Percentiles rank a stretch among this genome's conserved stretches.
Evolutionary conservation across 306 rosid genomes (phyloP).

Genomic region (Fragaria ananassa): DNA sequence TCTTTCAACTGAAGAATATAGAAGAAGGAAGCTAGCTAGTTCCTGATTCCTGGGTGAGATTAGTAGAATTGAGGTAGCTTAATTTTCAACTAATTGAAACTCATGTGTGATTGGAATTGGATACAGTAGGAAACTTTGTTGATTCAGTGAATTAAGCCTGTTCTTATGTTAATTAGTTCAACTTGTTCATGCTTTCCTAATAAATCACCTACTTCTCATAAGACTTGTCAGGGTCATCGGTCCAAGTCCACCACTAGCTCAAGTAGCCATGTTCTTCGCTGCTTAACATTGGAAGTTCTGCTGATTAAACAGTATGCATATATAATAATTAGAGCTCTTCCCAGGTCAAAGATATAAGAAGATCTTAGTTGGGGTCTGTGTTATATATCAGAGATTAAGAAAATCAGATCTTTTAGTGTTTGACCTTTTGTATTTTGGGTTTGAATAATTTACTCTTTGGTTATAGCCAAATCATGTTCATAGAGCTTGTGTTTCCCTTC

Average conservation of each 20-base stretch:
- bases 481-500: not conserved
- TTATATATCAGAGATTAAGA: not conserved
- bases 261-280: constrained; percentile 16
- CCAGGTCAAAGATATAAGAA: constrained; percentile 11
- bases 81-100: not conserved
- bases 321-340: not conserved
- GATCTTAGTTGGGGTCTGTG: constrained; percentile 1
- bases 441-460: not conserved
- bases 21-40: not conserved
- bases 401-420: not conserved
- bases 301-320: not conserved
- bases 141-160: constrained; percentile 15
- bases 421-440: not conserved
- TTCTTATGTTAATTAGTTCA: not conserved
- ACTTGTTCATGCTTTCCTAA: not conserved
- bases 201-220: constrained; percentile 5
- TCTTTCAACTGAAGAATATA: not conserved
- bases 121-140: not conserved
- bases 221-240: not conserved
- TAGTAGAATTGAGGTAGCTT: not conserved
- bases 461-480: not conserved
- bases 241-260: not conserved
- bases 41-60: not conserved
- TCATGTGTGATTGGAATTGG: not conserved
- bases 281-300: not conserved